These are phyloP conservation scores for Pichia inconspicua DNA, from an alignment of 1,139 yeast genomes.

Conservation along the genomic window DNA sequence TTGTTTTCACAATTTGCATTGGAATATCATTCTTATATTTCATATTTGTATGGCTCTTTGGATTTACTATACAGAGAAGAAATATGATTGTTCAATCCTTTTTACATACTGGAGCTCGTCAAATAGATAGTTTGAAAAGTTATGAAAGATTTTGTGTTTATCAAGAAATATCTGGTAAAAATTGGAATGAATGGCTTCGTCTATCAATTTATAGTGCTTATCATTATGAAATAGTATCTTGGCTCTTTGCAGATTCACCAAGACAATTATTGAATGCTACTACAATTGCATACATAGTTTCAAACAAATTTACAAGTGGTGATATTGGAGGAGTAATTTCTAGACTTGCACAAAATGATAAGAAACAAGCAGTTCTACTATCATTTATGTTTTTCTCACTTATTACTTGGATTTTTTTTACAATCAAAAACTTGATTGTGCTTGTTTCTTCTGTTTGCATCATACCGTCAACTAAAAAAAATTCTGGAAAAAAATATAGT, in stretches of 20 bases:
- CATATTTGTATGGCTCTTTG: constrained; percentile 52
- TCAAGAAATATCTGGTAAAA: constrained; percentile 59
- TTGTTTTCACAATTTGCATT: constrained; percentile 82
- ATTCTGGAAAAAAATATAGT: constrained; percentile 11
- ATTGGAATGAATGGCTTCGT: constrained; percentile 59
- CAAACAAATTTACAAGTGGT: constrained; percentile 33
- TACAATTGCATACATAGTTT: constrained; percentile 45
- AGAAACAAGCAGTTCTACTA: constrained; percentile 59
- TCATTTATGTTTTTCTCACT: constrained; percentile 73
- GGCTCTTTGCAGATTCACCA: constrained; percentile 78
- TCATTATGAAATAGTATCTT: constrained; percentile 53
- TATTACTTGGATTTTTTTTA: constrained; percentile 65
- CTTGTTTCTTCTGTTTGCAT: constrained; percentile 20
- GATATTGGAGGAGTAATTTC: constrained; percentile 46
- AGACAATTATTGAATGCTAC: constrained; percentile 78
- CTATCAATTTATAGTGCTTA: constrained; percentile 45
- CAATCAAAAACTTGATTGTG: constrained; percentile 41
- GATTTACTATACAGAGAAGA: constrained; percentile 50
- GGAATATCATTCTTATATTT: constrained; percentile 60
- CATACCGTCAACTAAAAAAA: constrained; percentile 11
- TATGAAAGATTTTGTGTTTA: constrained; percentile 70
- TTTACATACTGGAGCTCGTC: constrained; percentile 57
- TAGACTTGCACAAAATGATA: constrained; percentile 51
- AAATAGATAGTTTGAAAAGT: constrained; percentile 45
- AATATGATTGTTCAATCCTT: constrained; percentile 65